Base-by-base conservation (phyloP, 2,329 filamentous ascomycete genomes). In the Verticillium dahliae region DNA sequence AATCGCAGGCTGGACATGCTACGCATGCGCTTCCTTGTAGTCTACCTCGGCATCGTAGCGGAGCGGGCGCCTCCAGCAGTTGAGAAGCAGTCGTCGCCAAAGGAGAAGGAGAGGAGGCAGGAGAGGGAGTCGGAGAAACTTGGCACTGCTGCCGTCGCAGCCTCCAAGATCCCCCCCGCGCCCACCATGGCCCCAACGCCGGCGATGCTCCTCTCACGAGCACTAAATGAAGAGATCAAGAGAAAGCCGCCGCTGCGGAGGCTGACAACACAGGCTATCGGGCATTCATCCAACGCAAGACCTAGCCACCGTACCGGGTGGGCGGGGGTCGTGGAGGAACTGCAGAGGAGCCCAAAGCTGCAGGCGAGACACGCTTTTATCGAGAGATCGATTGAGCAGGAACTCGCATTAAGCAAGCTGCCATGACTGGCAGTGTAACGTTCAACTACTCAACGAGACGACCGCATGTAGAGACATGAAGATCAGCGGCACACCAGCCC, bases 21-120 rank as follows among this genome's bases (percentile, higher is more conserved):
- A 69, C 80, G 85, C 69, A 87, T 86, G 83, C 81, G 85, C 63
- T 88, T 88, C 69, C 73, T 88, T 37, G 84, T 87, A 39, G 78
- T 86, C 41, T 87, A 86, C 71, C 83, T 88, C 82, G 82, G 85
- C 65, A 80, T 86, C 63, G 78, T 88, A 60, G 76, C 80, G 13
- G 72, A 75, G 11, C 71, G 70, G 55, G 71, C 71, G 15, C 71
- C 75, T 39, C 73, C 72, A 59, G 68, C 69, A 56, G 68, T 71
- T 39, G 72, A 73, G 59, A 78, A 75, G 62, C 69, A 74, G 41
- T 15, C 34, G 14, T 50, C 54, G 39, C 70, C 67, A 76, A 75
- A 68, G 50, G 50, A 33, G 27, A 69, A 68, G 35, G 66, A 72
- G 50, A 67, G 67, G 61, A 64, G 60, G 18, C 61, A 60, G 10